Evolutionary conservation across 2,329 filamentous ascomycete genomes (phyloP), one percentile per base, ranked within the genome.

Genomic region (Diaporthe humulicola): DNA sequence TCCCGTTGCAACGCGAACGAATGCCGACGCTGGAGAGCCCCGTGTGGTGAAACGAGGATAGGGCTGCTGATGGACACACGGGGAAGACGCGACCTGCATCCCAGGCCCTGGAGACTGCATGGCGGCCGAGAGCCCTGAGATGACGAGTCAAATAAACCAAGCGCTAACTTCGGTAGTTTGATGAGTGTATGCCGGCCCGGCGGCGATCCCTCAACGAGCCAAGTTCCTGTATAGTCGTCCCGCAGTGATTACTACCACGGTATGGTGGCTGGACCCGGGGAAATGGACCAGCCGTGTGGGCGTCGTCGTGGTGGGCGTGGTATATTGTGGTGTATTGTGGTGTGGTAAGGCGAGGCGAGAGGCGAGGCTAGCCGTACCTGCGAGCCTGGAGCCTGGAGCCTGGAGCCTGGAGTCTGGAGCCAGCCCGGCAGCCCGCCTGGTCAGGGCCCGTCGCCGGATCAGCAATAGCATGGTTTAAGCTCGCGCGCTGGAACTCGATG

Each of bases 71-170:
- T 54, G 45, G 40, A 17, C 30, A 52, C 42, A 67, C 64, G 64
- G 64, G 64, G 64, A 67, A 67, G 42, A 67, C 30, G 64, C 30
- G 64, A 67, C 64, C 45, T 52, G 64, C 64, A 52, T 67, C 64
- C 64, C 45, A 67, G 30, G 45, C 33, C 64, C 22, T 15, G 48
- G n/a, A 22, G 14, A 33, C 45, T 17, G 64, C 45, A 67, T 38
- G 64, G 64, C 64, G 64, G 64, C 48, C 45, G 61, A 54, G 64
- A 54, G 30, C 45, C 48, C 40, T 38, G 45, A 69, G 64, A n/a
- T 69, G 33, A 69, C 64, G 48, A 54, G 64, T 54, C 64, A 54
- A 54, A 69, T 40, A 28, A 28, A 54, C 17, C 45, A 48, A 45
- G 48, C 64, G 48, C 45, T 50, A 69, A 40, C 64, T 52, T 69